Percentiles rank a stretch among this genome's conserved stretches.
phyloP scores from a whole-genome alignment of 2,329 filamentous ascomycete species.

The Pestalotiopsis sp. region DNA sequence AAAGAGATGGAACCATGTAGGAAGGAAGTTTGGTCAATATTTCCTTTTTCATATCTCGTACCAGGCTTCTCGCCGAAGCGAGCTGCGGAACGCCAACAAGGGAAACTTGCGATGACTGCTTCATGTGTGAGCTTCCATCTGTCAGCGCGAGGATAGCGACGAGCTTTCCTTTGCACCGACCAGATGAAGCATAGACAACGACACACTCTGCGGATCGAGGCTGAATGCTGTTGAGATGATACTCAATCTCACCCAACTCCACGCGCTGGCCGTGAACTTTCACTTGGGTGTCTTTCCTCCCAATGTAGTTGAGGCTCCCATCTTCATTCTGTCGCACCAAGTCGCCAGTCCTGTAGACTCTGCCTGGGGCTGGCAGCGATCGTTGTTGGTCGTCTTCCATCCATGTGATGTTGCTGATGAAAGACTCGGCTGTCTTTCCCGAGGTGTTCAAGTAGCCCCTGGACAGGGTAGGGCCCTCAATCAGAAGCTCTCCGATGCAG shows the following conservation, averaged over 20 bases:
- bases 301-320: background rate
- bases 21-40: constrained; percentile 13
- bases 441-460: background rate
- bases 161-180: constrained; percentile 20
- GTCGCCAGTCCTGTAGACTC: constrained; percentile 3
- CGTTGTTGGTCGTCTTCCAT: constrained; percentile 7
- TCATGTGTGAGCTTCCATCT: constrained; percentile 18
- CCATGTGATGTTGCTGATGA: constrained; percentile 15
- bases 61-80: background rate
- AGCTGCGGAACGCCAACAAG: constrained; percentile 29
- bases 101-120: constrained; percentile 20
- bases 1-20: constrained; percentile 20
- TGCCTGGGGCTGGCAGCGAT: background rate
- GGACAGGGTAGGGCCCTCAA: constrained; percentile 4
- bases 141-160: constrained; percentile 28
- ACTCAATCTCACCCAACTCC: constrained; percentile 36
- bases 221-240: constrained; percentile 7
- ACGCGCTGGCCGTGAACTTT: constrained; percentile 24
- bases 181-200: constrained; percentile 4
- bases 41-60: background rate
- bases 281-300: constrained; percentile 11
- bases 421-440: background rate
- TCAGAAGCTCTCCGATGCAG: constrained; percentile 1
- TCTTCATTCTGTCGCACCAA: constrained; percentile 5
- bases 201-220: constrained; percentile 4